phyloP scores from a whole-genome alignment of 352 stramenopile species.

The Globisporangium alternatum region DNA sequence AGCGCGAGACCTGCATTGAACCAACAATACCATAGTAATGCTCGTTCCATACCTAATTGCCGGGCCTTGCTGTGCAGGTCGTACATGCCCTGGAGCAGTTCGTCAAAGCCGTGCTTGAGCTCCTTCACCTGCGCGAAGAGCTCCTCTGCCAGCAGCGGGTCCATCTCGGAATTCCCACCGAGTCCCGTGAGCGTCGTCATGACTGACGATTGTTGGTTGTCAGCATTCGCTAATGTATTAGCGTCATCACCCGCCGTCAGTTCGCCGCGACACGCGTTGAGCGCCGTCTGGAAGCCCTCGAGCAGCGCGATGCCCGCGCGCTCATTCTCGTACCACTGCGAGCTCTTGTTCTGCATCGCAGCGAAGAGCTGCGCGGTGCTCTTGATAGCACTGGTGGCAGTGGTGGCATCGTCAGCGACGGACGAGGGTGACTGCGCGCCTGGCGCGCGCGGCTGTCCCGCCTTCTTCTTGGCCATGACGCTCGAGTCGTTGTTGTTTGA shows the following conservation, averaged over 20 bases:
- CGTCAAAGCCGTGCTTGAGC: constrained; percentile 40
- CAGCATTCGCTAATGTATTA: not conserved
- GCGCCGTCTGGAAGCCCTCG: constrained; percentile 64
- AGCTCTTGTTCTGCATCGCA: constrained; percentile 37
- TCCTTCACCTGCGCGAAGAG: constrained; percentile 60
- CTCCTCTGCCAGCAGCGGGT: constrained; percentile 68
- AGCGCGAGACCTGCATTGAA: not conserved
- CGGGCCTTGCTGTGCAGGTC: constrained; percentile 36
- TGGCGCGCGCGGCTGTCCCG: not conserved
- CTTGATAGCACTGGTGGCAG: constrained; percentile 5
- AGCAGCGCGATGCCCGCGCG: constrained; percentile 63
- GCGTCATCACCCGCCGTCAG: not conserved
- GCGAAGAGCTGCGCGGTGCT: constrained; percentile 30
- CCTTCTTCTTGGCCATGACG: constrained; percentile 48
- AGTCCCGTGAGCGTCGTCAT: constrained; percentile 26
- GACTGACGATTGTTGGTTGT: not conserved
- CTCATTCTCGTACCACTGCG: constrained; percentile 59
- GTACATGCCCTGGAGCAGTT: constrained; percentile 64
- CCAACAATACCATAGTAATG: not conserved
- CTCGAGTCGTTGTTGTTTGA: not conserved
- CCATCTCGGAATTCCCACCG: constrained; percentile 38
- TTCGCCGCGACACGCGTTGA: constrained; percentile 38
- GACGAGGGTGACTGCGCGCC: not conserved
- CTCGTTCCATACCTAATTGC: constrained; percentile 25
- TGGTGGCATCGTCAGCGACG: not conserved